Evolutionary conservation across 1,284 basidiomycete species (phyloP).

Genomic region (Puccinia hordei): DNA sequence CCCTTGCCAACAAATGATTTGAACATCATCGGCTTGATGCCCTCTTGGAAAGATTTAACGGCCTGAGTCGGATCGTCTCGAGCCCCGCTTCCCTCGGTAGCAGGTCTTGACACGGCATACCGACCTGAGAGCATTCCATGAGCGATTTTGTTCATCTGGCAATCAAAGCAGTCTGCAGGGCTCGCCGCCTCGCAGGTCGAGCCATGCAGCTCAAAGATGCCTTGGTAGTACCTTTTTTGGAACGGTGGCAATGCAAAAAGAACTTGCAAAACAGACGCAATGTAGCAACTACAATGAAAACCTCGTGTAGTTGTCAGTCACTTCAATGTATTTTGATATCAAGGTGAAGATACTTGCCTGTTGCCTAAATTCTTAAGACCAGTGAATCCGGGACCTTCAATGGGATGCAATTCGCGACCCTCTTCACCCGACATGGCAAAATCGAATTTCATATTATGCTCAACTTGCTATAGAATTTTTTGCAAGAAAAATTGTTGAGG

Average conservation of each 20-base stretch:
- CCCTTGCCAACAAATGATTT: conserved; percentile 88
- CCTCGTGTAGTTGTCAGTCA: neutral
- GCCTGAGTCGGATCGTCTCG: conserved; percentile 56
- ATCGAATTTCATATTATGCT: conserved; percentile 92
- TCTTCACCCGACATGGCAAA: conserved; percentile 90
- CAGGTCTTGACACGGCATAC: conserved; percentile 71
- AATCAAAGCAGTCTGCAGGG: conserved; percentile 85
- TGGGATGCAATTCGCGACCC: conserved; percentile 80
- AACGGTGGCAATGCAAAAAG: conserved; percentile 81
- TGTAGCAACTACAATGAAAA: conserved; percentile 74
- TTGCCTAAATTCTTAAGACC: conserved; percentile 93
- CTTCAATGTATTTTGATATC: neutral
- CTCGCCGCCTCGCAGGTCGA: conserved; percentile 69
- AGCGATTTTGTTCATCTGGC: conserved; percentile 88
- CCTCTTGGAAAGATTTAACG: conserved; percentile 71
- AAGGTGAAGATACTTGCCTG: conserved; percentile 64
- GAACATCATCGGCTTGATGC: conserved; percentile 80
- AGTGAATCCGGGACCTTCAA: conserved; percentile 85
- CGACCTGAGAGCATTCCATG: conserved; percentile 91
- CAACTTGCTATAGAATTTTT: conserved; percentile 75
- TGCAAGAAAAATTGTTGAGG: neutral
- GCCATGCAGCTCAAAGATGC: conserved; percentile 67
- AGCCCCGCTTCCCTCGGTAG: conserved; percentile 56
- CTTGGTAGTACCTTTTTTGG: conserved; percentile 69
- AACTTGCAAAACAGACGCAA: conserved; percentile 88